phyloP scores from a whole-genome alignment of 2,329 filamentous ascomycete genomes.

The Xylariaceae sp. region DNA sequence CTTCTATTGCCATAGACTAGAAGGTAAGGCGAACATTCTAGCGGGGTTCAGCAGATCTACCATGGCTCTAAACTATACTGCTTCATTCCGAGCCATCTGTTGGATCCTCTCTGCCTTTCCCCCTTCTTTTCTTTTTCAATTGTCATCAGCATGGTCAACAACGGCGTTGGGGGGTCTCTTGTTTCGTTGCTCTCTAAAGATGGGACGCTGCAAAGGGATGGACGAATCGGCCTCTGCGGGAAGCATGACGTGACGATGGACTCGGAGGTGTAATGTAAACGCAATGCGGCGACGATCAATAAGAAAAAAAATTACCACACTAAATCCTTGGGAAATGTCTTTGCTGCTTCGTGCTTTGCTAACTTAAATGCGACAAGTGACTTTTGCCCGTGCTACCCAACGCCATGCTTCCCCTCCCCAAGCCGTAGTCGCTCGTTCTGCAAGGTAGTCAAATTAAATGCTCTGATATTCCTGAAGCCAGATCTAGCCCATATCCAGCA shows the following conservation, averaged over 20 bases:
- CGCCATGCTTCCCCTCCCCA: too few relatives aligned
- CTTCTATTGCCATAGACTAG: slow-evolving; percentile 7
- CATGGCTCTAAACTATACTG: too few relatives aligned
- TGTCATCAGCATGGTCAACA: slow-evolving; percentile 10
- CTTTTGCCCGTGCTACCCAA: background rate
- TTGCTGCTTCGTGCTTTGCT: background rate
- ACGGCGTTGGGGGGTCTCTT: slow-evolving; percentile 11
- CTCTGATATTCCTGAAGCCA: too few relatives aligned
- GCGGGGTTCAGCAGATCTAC: background rate
- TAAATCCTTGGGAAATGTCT: background rate
- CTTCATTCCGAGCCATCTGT: background rate
- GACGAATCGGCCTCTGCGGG: slow-evolving; percentile 5
- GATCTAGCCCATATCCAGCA: too few relatives aligned
- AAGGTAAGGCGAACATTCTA: slow-evolving; percentile 22
- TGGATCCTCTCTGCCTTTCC: slow-evolving; percentile 6
- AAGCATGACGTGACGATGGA: slow-evolving; percentile 23
- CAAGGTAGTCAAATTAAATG: too few relatives aligned
- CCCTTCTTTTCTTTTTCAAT: slow-evolving; percentile 1
- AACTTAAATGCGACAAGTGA: background rate
- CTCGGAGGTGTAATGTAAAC: slow-evolving; percentile 14
- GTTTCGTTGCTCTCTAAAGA: background rate
- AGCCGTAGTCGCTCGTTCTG: too few relatives aligned
- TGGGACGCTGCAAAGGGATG: slow-evolving; percentile 4
- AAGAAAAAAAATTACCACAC: slow-evolving; percentile 1
- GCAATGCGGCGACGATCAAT: slow-evolving; percentile 22